Percentiles rank a stretch among this genome's conserved stretches.
phyloP scores from a whole-genome alignment of 2,329 filamentous ascomycete species.

The Diaporthe batatas region DNA sequence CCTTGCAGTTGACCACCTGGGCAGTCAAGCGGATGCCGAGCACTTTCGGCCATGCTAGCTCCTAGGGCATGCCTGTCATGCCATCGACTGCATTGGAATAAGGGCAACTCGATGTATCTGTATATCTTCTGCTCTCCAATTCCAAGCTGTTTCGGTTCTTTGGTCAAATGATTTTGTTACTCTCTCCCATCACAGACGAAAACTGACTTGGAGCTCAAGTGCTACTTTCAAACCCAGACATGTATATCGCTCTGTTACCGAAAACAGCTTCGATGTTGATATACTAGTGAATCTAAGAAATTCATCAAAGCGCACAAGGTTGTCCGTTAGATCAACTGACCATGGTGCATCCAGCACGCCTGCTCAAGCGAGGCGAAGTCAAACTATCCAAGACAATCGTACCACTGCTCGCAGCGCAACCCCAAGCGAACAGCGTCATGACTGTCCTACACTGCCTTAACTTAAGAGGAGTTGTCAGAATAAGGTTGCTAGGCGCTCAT shows the following conservation, averaged over 20 bases:
- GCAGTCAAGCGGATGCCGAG: conserved; percentile 85
- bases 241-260: no score
- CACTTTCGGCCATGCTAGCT: conserved; percentile 93
- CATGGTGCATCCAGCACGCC: not conserved
- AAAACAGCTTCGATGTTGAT: no score
- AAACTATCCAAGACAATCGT: not conserved
- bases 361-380: not conserved
- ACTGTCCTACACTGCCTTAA: not conserved
- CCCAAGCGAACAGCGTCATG: not conserved
- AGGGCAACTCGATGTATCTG: no score
- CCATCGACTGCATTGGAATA: conserved; percentile 99
- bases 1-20: conserved; percentile 87
- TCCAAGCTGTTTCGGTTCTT: no score
- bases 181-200: no score
- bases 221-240: no score
- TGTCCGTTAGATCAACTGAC: not conserved
- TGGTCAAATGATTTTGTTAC: no score
- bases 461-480: not conserved
- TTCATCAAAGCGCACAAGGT: not conserved
- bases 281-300: no score
- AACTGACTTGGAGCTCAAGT: no score
- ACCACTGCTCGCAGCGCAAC: not conserved
- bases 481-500: conserved; percentile 2
- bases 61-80: conserved; percentile 96
- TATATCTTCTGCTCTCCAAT: no score